These are phyloP conservation scores for Geotrichum bryndzae DNA, from an alignment of 1,139 yeast genomes.

Conservation along the genomic window DNA sequence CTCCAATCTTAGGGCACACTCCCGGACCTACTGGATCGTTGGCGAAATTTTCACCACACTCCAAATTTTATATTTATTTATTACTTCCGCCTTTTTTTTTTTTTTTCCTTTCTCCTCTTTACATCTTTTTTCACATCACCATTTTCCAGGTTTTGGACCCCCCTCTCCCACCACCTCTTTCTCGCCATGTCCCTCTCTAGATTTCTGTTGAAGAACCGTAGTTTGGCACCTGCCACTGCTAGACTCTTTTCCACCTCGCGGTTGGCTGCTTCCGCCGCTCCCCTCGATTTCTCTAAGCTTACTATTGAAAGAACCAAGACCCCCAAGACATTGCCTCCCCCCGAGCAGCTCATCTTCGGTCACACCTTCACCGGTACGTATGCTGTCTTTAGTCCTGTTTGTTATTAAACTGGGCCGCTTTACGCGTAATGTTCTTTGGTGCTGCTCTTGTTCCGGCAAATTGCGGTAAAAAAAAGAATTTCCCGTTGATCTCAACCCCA, in stretches of 20 bases:
- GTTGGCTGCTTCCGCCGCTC: constrained; percentile 8
- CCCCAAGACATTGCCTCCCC: constrained; percentile 64
- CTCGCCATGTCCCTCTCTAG: constrained; percentile 1
- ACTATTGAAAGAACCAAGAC: constrained; percentile 48
- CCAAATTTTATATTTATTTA: neutral
- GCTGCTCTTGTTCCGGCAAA: neutral
- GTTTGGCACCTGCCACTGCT: neutral
- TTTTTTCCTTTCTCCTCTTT: too few species aligned
- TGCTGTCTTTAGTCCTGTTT: constrained; percentile 20
- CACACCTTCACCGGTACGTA: constrained; percentile 55
- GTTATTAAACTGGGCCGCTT: neutral
- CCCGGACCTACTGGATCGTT: neutral
- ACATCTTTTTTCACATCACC: neutral
- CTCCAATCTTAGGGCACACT: too few species aligned
- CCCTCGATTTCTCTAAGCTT: constrained; percentile 64
- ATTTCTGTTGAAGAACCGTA: neutral
- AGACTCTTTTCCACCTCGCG: constrained; percentile 9
- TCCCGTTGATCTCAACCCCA: neutral
- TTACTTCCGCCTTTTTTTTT: neutral
- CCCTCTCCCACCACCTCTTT: neutral
- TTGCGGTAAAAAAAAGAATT: neutral
- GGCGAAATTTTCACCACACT: neutral
- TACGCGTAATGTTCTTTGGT: neutral
- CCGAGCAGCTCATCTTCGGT: constrained; percentile 78
- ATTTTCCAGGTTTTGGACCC: neutral